Percentiles rank a stretch among this genome's conserved stretches.
Conservation (phyloP, 352 stramenopile species). For the Phytophthora rubi region DNA sequence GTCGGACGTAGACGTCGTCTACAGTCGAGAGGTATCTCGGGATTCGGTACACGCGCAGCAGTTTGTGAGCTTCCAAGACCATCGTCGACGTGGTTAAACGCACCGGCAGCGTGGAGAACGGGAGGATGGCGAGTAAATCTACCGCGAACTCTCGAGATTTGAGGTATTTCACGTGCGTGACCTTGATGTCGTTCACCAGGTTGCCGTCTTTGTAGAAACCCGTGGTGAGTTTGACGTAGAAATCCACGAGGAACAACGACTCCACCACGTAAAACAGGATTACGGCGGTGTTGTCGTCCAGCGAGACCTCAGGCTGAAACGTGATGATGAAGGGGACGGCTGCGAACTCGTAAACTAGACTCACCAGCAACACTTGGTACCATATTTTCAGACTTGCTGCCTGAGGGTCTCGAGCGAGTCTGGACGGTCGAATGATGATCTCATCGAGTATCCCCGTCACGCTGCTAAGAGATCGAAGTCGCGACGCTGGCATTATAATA, state of each 20-base stretch:
- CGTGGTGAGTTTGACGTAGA: constrained; percentile 64
- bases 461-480: constrained; percentile 3
- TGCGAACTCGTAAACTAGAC: constrained; percentile 55
- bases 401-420: constrained; percentile 42
- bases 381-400: constrained; percentile 52
- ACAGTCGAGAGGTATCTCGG: constrained; percentile 49
- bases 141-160: constrained; percentile 53
- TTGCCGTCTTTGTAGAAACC: constrained; percentile 58
- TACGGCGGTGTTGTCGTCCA: constrained; percentile 10
- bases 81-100: constrained; percentile 22
- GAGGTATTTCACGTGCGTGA: constrained; percentile 51
- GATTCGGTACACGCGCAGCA: constrained; percentile 45
- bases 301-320: constrained; percentile 34
- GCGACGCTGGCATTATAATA: neutral
- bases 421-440: constrained; percentile 1
- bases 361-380: constrained; percentile 51
- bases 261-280: constrained; percentile 51
- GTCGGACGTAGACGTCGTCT: constrained; percentile 60
- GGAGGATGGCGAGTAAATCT: constrained; percentile 52
- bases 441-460: constrained; percentile 12
- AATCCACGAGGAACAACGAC: constrained; percentile 56
- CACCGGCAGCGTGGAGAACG: constrained; percentile 33
- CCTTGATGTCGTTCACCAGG: constrained; percentile 33
- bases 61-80: constrained; percentile 49
- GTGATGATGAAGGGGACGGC: constrained; percentile 59